phyloP scores from a whole-genome alignment of 345 rosid species.

The Physaria fendleri region DNA sequence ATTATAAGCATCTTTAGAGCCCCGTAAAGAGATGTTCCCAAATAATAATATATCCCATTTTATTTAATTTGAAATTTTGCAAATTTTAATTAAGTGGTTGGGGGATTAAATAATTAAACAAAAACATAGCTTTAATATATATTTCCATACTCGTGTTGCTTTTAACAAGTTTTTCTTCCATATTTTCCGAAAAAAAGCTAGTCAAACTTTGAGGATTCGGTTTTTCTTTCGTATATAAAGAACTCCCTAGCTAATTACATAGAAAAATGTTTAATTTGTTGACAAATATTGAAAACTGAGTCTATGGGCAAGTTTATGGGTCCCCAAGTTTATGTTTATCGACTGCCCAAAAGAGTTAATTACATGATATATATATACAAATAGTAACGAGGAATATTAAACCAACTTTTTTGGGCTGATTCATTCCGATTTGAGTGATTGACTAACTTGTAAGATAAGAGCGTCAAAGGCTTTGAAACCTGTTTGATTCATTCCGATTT shows the following conservation, averaged over 20 bases:
- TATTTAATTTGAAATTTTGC: too few species aligned
- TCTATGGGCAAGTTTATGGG: neutral
- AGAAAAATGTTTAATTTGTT: neutral
- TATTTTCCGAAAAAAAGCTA: neutral
- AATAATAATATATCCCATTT: too few species aligned
- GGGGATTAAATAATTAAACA: too few species aligned
- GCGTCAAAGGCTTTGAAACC: constrained; percentile 18
- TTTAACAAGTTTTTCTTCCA: constrained; percentile 3
- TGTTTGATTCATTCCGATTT: neutral
- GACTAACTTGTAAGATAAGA: neutral
- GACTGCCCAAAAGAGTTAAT: neutral
- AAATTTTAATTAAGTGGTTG: too few species aligned
- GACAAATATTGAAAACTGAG: neutral
- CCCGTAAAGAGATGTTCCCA: too few species aligned
- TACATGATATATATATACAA: neutral
- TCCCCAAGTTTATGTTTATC: too few species aligned
- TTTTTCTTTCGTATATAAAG: constrained; percentile 1
- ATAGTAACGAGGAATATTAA: neutral
- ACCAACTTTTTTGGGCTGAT: too few species aligned
- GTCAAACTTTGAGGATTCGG: constrained; percentile 25
- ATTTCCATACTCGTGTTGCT: neutral
- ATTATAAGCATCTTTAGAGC: neutral
- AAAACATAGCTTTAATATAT: too few species aligned
- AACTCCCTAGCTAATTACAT: neutral
- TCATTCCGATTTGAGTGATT: neutral